Evolutionary conservation across 1,139 yeast species (phyloP).

Genomic region (Yamadazyma oceani): DNA sequence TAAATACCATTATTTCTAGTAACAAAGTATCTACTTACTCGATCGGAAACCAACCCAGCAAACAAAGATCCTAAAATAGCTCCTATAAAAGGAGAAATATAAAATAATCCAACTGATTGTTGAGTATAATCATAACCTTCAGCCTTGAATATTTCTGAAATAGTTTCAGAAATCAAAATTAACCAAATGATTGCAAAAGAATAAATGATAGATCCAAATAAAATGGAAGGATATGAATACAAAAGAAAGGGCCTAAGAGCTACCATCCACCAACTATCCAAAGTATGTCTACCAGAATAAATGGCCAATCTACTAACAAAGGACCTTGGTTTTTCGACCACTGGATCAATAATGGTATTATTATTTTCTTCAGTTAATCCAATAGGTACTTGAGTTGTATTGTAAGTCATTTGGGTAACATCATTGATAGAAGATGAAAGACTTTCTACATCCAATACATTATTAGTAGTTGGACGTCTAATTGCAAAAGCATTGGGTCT

Average conservation of each 20-base stretch:
- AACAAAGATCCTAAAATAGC: constrained; percentile 57
- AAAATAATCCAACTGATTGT: constrained; percentile 56
- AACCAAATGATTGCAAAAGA: constrained; percentile 64
- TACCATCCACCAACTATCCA: constrained; percentile 59
- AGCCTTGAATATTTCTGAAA: constrained; percentile 48
- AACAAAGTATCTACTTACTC: constrained; percentile 39
- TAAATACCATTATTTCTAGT: constrained; percentile 51
- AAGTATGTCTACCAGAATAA: constrained; percentile 46
- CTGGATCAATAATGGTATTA: constrained; percentile 5
- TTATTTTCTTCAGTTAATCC: constrained; percentile 19
- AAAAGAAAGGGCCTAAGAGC: constrained; percentile 56
- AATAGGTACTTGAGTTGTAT: constrained; percentile 16
- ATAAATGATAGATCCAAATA: constrained; percentile 55
- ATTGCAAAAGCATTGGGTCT: constrained; percentile 39
- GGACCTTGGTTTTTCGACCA: constrained; percentile 12
- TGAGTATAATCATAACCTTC: constrained; percentile 48
- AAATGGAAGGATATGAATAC: constrained; percentile 50
- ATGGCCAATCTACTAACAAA: constrained; percentile 21
- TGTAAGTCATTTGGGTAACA: constrained; percentile 6
- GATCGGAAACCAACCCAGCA: constrained; percentile 54
- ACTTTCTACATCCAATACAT: constrained; percentile 21
- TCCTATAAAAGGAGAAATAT: constrained; percentile 58
- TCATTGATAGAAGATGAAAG: constrained; percentile 19
- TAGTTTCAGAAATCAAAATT: constrained; percentile 58
- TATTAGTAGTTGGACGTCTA: constrained; percentile 14